Percentiles rank a stretch among this genome's conserved stretches.
Conservation (phyloP, 2,329 filamentous ascomycete species). For the Claviceps africana region DNA sequence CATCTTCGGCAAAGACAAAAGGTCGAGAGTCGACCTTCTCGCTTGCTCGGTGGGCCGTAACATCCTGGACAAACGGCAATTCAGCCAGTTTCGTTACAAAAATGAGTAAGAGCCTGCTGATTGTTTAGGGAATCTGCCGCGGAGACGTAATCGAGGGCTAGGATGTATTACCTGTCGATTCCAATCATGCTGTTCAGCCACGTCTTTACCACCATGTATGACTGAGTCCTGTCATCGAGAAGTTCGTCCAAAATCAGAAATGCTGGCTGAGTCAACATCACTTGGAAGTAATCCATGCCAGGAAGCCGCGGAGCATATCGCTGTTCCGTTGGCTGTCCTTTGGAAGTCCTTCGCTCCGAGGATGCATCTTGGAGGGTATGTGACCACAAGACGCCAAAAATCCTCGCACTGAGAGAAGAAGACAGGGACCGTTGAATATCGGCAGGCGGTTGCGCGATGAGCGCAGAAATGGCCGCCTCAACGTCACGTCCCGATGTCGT, state of each 20-base stretch:
- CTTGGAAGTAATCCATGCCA: slow-evolving; percentile 49
- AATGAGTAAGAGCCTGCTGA: slow-evolving; percentile 41
- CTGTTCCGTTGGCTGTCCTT: slow-evolving; percentile 24
- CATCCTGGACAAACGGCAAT: slow-evolving; percentile 33
- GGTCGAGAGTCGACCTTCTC: slow-evolving; percentile 9
- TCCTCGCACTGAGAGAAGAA: slow-evolving; percentile 46
- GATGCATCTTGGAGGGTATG: slow-evolving; percentile 54
- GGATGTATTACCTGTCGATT: slow-evolving; percentile 42
- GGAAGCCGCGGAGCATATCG: slow-evolving; percentile 28
- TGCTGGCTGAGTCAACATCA: slow-evolving; percentile 67
- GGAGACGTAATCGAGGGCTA: neutral
- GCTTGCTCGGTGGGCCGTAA: slow-evolving; percentile 5
- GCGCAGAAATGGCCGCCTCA: slow-evolving; percentile 59
- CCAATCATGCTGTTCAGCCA: slow-evolving; percentile 62
- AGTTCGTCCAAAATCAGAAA: slow-evolving; percentile 72
- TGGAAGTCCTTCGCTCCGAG: slow-evolving; percentile 36
- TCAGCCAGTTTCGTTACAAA: slow-evolving; percentile 44
- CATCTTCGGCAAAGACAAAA: slow-evolving; percentile 31
- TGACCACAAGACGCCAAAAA: slow-evolving; percentile 69
- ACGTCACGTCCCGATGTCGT: slow-evolving; percentile 56
- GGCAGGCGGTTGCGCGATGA: slow-evolving; percentile 34
- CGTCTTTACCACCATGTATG: slow-evolving; percentile 61
- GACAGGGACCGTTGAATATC: neutral
- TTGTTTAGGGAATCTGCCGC: slow-evolving; percentile 1
- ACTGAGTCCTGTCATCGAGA: slow-evolving; percentile 55